Conservation (phyloP, 192 early-diverging fungal species). For the Linderina pennispora region DNA sequence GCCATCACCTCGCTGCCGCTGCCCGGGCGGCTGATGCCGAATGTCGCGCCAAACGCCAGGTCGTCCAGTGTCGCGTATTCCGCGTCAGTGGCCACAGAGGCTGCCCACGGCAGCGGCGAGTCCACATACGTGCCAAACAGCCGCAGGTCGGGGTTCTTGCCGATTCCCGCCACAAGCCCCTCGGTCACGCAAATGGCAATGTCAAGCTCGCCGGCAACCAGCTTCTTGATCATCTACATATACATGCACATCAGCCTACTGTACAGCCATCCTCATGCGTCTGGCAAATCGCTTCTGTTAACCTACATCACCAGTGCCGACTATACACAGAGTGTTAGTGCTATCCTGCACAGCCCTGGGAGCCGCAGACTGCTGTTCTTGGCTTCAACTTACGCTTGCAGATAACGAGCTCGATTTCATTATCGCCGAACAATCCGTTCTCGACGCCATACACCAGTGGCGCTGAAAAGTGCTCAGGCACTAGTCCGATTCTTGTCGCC, state of each 20-base stretch:
- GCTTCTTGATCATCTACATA: slow-evolving; percentile 58
- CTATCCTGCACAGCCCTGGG: too few relatives aligned
- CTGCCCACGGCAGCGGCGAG: slow-evolving; percentile 70
- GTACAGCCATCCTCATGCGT: too few relatives aligned
- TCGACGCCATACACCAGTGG: slow-evolving; percentile 59
- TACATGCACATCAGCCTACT: too few relatives aligned
- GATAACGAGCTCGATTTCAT: slow-evolving; percentile 54
- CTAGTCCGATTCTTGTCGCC: too few relatives aligned
- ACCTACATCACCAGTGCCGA: slow-evolving; percentile 52
- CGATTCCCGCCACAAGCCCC: slow-evolving; percentile 55
- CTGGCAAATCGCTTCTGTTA: not conserved
- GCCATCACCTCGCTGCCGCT: slow-evolving; percentile 79
- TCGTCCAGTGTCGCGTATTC: slow-evolving; percentile 33
- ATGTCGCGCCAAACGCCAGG: slow-evolving; percentile 33
- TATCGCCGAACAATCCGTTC: slow-evolving; percentile 49
- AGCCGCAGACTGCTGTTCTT: too few relatives aligned
- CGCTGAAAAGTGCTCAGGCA: slow-evolving; percentile 74
- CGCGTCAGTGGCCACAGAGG: slow-evolving; percentile 53
- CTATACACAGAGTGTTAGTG: too few relatives aligned
- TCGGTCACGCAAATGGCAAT: slow-evolving; percentile 86
- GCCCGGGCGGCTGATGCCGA: slow-evolving; percentile 65
- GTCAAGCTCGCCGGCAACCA: slow-evolving; percentile 65
- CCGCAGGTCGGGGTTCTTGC: slow-evolving; percentile 53
- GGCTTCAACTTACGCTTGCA: slow-evolving; percentile 48
- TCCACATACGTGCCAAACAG: slow-evolving; percentile 78